Evolutionary conservation across 2,329 filamentous ascomycete species (phyloP).

Genomic region (Pestalotiopsis sp.): DNA sequence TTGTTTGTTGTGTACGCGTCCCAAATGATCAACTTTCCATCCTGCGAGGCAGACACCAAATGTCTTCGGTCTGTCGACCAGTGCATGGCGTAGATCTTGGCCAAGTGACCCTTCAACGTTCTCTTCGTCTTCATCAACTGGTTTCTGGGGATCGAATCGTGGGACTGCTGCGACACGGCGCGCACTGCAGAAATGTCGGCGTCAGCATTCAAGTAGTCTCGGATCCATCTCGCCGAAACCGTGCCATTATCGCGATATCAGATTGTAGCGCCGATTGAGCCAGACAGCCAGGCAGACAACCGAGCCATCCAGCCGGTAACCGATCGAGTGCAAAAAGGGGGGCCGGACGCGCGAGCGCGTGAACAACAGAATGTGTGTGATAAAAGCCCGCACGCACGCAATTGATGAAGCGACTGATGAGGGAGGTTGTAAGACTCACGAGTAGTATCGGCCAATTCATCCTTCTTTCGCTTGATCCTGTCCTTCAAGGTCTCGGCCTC

Average conservation of each 20-base stretch:
- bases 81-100: slow-evolving; percentile 99
- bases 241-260: background rate
- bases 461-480: slow-evolving; percentile 99
- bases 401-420: background rate
- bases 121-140: slow-evolving; percentile 95
- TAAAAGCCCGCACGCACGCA: background rate
- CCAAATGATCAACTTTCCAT: slow-evolving; percentile 99
- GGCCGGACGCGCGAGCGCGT: background rate
- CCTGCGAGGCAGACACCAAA: slow-evolving; percentile 95
- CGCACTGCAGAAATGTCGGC: slow-evolving; percentile 63
- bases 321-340: background rate
- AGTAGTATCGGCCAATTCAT: slow-evolving; percentile 96
- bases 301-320: background rate
- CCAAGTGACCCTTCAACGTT: slow-evolving; percentile 94
- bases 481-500: slow-evolving; percentile 98
- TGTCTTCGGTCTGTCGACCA: slow-evolving; percentile 98
- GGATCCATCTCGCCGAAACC: background rate
- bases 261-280: background rate
- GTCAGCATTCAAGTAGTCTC: background rate
- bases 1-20: slow-evolving; percentile 99
- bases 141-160: slow-evolving; percentile 89
- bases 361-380: background rate
- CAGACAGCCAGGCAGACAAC: background rate
- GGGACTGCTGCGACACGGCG: slow-evolving; percentile 88
- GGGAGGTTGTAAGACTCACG: slow-evolving; percentile 63